Evolutionary conservation across 257 asterid species (phyloP), one percentile per base, ranked within the genome.

Genomic region (Salvia rosmarinus): DNA sequence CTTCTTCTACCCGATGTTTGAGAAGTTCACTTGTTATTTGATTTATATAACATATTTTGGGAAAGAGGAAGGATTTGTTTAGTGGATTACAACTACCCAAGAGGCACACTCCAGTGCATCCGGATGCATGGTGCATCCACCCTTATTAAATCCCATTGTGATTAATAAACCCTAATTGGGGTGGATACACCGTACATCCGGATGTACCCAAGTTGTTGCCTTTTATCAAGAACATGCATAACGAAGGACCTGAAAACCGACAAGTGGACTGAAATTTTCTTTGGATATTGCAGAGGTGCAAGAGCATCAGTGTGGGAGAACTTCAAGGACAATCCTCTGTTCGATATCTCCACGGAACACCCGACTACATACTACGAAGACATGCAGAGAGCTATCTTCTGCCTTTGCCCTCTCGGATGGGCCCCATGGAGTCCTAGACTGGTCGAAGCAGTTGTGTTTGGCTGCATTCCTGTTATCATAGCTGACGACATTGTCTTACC

Each of bases 401-500:
- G 98, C 60, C 77, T 92, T 71, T 92, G 98, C 52, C 98, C 98
- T 0, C 90, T 92, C 14, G 98, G 98, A 14, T 92, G 98, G 98
- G 96, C 98, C n/a, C 98, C 98, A 16, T 92, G 98, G 97, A 90
- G 98, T 76, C 98, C 97, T 2, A 80, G 98, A 59, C 83, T 92
- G 61, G 98, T 92, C 0, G 98, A 92, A 78, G 97, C 98, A 5
- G 98, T 92, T 9, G 78, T 92, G 17, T 90, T 92, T 51, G 98
- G 98, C 0, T 92, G 98, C 58, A 88, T 92, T 59, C 98, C 97
- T 3, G 98, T 92, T 9, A 92, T 92, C 55, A 90, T 92, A 63
- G 97, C 97, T 12, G 98, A 92, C 57, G 98, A 90, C 68, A 92
- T 92, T 3, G 93, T 90, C 35, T 75, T 92, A 9, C 97, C 98